phyloP scores from a whole-genome alignment of 2,329 filamentous ascomycete species.

The Pleurostoma richardsiae region DNA sequence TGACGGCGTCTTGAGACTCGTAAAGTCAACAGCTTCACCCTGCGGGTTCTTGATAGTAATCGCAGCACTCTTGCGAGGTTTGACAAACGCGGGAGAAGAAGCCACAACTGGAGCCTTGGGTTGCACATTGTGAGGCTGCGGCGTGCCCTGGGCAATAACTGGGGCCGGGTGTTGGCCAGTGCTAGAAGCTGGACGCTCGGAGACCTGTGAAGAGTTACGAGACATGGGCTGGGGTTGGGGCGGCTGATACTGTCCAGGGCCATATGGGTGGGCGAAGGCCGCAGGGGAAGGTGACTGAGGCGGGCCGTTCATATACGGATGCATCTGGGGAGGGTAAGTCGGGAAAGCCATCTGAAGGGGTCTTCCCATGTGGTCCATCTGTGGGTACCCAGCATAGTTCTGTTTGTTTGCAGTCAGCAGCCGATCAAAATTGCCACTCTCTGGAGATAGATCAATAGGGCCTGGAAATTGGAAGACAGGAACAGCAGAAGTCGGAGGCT shows the following conservation, averaged over 20 bases:
- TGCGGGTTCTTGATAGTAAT: conserved; percentile 81
- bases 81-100: conserved; percentile 40
- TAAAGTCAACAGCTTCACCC: conserved; percentile 72
- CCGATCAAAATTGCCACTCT: conserved; percentile 65
- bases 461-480: conserved; percentile 19
- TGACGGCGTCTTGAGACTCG: conserved; percentile 50
- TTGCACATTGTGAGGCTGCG: conserved; percentile 59
- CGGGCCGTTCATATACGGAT: conserved; percentile 36
- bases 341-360: conserved; percentile 6
- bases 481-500: conserved; percentile 18
- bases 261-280: conserved; percentile 43
- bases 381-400: conserved; percentile 43
- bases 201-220: conserved; percentile 74
- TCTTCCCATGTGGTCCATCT: conserved; percentile 14
- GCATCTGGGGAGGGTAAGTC: conserved; percentile 6
- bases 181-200: conserved; percentile 61
- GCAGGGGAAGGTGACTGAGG: conserved; percentile 41
- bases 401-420: conserved; percentile 68
- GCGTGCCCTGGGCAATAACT: conserved; percentile 54
- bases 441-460: conserved; percentile 59
- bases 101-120: conserved; percentile 37
- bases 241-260: conserved; percentile 28
- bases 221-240: conserved; percentile 68
- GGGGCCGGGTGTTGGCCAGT: conserved; percentile 58
- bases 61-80: conserved; percentile 63